Evolutionary conservation across 2,329 filamentous ascomycete genomes (phyloP), one percentile per base, ranked within the genome.

Genomic region (Arthrobotrys iridis): DNA sequence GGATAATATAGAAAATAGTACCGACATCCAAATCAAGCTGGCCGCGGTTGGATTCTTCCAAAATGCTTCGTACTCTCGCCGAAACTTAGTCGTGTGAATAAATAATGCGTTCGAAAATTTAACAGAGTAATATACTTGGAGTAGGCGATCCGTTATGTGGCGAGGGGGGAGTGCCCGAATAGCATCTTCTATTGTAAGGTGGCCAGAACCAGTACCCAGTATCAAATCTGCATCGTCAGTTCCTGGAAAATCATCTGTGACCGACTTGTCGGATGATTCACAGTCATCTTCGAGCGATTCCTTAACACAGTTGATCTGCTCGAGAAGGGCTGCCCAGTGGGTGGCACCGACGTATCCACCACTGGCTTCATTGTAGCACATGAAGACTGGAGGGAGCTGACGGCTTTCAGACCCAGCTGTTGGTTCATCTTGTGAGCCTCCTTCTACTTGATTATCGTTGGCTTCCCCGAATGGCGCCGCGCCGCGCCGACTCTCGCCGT

Each of bases 1-100:
- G 73, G 81, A 82, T 40, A 87, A 77, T 50, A 86, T 82, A 4
- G 85, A 86, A 70, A 85, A 85, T 52, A 87, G 80, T 40, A 85
- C 84, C 77, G 85, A 86, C 46, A 86, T 80, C 85, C 85, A 87
- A 24, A 86, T 80, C 10, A 85, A 79, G 73, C 82, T 83, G 2
- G 83, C 80, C 0, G 80, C 79, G 2, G 80, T 77, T 0, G 84
- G 83, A 2, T 82, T 78, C 24, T 78, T 77, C 85, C 85, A 86
- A 76, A 87, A 86, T 3, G 81, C 81, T 41, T 84, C 83, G 77
- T 86, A 86, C 40, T 84, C 82, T 2, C 84, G 82, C 77, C 84
- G 83, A 65, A 87, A 87, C 78, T 86, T 82, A 8, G 76, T 79
- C 1, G 80, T 78, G 70, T 85, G 84, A 22, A 85, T 78, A 70